Evolutionary conservation across 305 asterid genomes (phyloP).

Genomic region (Solanum hybrid): DNA sequence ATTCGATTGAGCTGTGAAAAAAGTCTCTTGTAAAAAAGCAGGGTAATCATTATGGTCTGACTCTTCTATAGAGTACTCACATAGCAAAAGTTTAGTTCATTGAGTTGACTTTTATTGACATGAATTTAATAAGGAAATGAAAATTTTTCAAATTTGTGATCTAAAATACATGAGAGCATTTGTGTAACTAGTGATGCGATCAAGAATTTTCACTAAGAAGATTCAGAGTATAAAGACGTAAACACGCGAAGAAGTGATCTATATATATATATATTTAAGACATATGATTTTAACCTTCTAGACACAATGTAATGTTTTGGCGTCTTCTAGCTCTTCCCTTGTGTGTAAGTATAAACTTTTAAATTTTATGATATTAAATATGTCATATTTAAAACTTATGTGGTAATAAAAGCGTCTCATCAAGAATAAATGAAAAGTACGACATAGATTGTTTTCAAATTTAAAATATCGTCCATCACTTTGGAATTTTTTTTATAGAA

Average conservation of each 20-base stretch:
- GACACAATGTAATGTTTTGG: neutral
- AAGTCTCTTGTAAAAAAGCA: neutral
- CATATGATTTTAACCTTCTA: neutral
- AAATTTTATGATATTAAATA: neutral
- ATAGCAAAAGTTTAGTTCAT: neutral
- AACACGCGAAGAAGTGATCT: too few relatives aligned
- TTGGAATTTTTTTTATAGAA: neutral
- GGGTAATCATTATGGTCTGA: accelerated
- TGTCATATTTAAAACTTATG: neutral
- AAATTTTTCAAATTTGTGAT: neutral
- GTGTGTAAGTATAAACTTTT: neutral
- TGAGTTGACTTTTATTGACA: neutral
- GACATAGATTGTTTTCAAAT: neutral
- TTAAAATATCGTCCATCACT: neutral
- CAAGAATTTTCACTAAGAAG: accelerated
- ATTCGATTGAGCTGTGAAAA: neutral
- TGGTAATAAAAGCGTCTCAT: neutral
- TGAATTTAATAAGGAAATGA: neutral
- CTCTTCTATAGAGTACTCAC: neutral
- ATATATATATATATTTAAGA: too few relatives aligned
- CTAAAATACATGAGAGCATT: neutral
- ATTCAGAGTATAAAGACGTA: neutral
- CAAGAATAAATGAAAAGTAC: neutral
- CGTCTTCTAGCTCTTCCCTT: neutral
- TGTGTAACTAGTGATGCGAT: neutral